Evolutionary conservation across 2,329 filamentous ascomycete genomes (phyloP).

Genomic region (Phyllosticta capitalensis): DNA sequence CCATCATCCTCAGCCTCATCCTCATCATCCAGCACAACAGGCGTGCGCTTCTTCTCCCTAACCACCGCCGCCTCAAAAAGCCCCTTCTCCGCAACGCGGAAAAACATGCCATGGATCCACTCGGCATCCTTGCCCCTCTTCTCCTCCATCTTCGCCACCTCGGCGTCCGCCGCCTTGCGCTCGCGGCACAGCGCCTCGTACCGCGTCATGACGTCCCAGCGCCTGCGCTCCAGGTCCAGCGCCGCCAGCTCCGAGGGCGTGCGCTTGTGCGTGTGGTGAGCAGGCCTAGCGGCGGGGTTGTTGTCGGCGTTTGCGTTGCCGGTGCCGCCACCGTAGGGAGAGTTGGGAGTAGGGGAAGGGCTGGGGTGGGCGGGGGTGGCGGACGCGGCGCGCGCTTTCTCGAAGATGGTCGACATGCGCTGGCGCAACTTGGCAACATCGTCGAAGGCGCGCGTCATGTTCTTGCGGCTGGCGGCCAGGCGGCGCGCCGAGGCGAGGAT

Average conservation of each 20-base stretch:
- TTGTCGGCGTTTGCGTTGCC: too few species aligned
- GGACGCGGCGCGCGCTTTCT: background rate
- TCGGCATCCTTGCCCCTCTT: background rate
- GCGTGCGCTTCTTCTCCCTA: background rate
- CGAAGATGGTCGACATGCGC: background rate
- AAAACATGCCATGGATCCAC: background rate
- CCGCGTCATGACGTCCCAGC: background rate
- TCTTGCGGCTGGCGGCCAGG: background rate
- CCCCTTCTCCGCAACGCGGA: background rate
- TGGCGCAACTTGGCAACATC: background rate
- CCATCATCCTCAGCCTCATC: background rate
- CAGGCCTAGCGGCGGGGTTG: too few species aligned
- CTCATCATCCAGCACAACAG: background rate
- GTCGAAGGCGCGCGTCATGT: background rate
- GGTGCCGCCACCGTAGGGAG: too few species aligned
- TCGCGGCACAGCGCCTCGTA: background rate
- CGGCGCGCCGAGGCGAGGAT: background rate
- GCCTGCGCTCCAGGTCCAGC: background rate
- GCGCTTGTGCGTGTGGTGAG: too few species aligned
- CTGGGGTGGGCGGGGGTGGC: background rate
- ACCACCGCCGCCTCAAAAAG: background rate
- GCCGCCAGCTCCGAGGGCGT: background rate
- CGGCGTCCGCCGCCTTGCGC: background rate
- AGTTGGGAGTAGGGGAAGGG: too few species aligned
- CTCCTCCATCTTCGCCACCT: background rate